Evolutionary conservation across 805 yeast genomes (phyloP).

Genomic region (Debaryomyces castellii): DNA sequence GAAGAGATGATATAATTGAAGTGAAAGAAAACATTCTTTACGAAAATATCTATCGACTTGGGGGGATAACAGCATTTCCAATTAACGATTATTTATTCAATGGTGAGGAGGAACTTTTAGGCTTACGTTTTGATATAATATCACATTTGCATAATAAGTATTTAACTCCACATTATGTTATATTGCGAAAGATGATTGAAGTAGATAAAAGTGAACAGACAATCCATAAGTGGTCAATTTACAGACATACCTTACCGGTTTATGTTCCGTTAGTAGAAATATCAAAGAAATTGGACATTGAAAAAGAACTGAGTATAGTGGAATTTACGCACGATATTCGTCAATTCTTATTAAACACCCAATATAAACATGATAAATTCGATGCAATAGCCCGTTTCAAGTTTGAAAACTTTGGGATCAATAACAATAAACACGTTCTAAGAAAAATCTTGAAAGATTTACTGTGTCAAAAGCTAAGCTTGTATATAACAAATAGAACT

Average conservation of each 20-base stretch:
- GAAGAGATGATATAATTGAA: constrained; percentile 9
- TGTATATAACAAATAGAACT: constrained; percentile 6
- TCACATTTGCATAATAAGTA: constrained; percentile 22
- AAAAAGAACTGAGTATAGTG: constrained; percentile 16
- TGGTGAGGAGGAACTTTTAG: constrained; percentile 33
- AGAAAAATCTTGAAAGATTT: constrained; percentile 22
- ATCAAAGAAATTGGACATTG: constrained; percentile 9
- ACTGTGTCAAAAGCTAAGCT: constrained; percentile 20
- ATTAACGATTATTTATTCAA: constrained; percentile 36
- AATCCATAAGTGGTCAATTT: constrained; percentile 25
- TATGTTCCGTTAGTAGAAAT: constrained; percentile 25
- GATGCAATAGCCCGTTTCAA: constrained; percentile 13
- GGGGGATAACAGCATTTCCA: constrained; percentile 53
- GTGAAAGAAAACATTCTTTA: constrained; percentile 32
- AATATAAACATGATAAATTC: constrained; percentile 32
- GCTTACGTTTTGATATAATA: constrained; percentile 51
- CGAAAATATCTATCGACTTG: constrained; percentile 49
- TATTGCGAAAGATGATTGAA: constrained; percentile 23
- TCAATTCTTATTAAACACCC: constrained; percentile 19
- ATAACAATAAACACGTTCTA: constrained; percentile 7
- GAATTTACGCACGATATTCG: constrained; percentile 24
- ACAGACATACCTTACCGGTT: constrained; percentile 37
- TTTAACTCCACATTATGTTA: constrained; percentile 48
- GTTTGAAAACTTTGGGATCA: constrained; percentile 6
- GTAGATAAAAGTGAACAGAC: constrained; percentile 6